Conservation (phyloP, 2,329 filamentous ascomycete species). For the Rutstroemia sp. region DNA sequence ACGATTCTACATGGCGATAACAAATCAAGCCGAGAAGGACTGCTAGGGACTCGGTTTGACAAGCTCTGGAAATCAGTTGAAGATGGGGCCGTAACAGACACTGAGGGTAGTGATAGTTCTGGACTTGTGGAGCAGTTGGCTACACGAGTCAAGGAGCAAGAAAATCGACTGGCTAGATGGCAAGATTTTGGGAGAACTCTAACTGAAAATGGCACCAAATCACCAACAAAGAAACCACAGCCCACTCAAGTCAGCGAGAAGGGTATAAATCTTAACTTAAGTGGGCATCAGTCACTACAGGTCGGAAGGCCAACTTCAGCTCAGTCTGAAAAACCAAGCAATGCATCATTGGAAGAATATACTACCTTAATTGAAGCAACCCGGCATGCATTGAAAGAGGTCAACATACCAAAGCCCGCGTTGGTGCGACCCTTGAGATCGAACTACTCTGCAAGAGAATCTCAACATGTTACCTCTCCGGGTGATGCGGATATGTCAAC, state of each 20-base stretch:
- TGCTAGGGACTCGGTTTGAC: conserved; percentile 63
- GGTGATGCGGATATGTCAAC: conserved; percentile 14
- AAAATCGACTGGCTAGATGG: conserved; percentile 65
- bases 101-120: conserved; percentile 40
- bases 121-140: conserved; percentile 67
- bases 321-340: conserved; percentile 13
- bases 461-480: neutral
- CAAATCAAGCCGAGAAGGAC: conserved; percentile 46
- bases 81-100: conserved; percentile 47
- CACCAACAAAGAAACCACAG: conserved; percentile 21
- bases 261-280: conserved; percentile 46
- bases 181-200: conserved; percentile 50
- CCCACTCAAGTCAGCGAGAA: neutral
- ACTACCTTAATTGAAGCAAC: conserved; percentile 25
- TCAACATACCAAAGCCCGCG: conserved; percentile 19
- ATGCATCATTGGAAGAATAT: conserved; percentile 24
- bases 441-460: too few relatives aligned
- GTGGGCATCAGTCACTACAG: conserved; percentile 42
- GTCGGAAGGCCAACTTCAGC: conserved; percentile 31
- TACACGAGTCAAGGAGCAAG: conserved; percentile 57
- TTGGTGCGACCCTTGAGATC: too few relatives aligned
- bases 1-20: conserved; percentile 61
- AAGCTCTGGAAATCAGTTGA: conserved; percentile 64
- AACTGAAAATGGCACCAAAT: conserved; percentile 12
- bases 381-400: conserved; percentile 22